Conservation (phyloP, 2,329 filamentous ascomycete species). For the Hymenoscyphus fructigenus region DNA sequence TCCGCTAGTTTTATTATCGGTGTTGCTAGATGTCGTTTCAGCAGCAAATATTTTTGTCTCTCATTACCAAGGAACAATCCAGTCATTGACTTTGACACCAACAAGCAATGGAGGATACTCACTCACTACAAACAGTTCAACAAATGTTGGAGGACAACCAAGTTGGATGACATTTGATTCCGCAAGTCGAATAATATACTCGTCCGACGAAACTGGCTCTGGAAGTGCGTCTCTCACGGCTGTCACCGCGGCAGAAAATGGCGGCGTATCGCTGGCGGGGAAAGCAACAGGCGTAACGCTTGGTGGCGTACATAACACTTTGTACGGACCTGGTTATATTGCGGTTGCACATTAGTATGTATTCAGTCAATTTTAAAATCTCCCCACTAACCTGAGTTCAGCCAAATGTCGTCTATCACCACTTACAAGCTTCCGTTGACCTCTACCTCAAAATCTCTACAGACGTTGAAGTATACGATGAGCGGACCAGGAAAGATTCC, state of each 20-base stretch:
- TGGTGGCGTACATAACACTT: constrained; percentile 25
- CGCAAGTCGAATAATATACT: constrained; percentile 41
- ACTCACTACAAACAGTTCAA: constrained; percentile 28
- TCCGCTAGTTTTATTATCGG: constrained; percentile 7
- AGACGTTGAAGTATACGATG: constrained; percentile 43
- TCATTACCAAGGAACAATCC: constrained; percentile 46
- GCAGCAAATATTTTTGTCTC: constrained; percentile 26
- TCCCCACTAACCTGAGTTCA: constrained; percentile 15
- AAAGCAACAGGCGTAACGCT: constrained; percentile 24
- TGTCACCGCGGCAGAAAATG: constrained; percentile 40
- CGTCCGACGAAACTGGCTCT: constrained; percentile 44
- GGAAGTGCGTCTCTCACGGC: constrained; percentile 35
- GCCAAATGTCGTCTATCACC: constrained; percentile 24
- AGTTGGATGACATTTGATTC: constrained; percentile 48
- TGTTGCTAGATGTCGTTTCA: constrained; percentile 14
- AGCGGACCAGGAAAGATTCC: constrained; percentile 36
- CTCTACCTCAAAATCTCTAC: constrained; percentile 23
- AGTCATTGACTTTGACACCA: constrained; percentile 39
- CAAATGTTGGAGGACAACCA: constrained; percentile 40
- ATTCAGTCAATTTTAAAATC: background rate
- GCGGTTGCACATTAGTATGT: constrained; percentile 31
- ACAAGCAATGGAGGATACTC: constrained; percentile 16
- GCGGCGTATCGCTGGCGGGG: constrained; percentile 39
- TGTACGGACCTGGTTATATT: constrained; percentile 28
- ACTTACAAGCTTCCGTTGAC: constrained; percentile 27